Conservation (phyloP, 345 rosid species). For the Boechera stricta region DNA sequence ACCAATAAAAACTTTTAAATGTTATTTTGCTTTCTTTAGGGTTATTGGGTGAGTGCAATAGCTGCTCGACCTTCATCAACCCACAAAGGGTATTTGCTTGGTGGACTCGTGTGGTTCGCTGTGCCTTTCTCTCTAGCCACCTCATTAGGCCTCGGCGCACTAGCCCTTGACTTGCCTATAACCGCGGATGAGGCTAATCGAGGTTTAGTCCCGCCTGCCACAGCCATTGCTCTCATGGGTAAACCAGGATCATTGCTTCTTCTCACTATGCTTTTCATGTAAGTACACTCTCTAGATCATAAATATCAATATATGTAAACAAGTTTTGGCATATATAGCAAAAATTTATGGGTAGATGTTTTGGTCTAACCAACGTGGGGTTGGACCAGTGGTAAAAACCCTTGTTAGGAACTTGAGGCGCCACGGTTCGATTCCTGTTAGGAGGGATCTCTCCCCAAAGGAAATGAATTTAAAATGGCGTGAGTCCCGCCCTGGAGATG, state of each 20-base stretch:
- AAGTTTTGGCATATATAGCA: neutral
- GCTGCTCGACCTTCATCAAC: conserved; percentile 96
- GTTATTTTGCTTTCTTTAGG: conserved; percentile 46
- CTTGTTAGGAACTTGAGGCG: no score
- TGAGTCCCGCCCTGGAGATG: no score
- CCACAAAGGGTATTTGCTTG: conserved; percentile 87
- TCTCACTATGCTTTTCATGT: conserved; percentile 96
- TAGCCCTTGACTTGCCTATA: conserved; percentile 88
- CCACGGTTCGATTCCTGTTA: no score
- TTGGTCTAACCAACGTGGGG: no score
- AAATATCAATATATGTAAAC: neutral
- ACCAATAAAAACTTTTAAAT: neutral
- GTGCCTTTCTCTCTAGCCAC: conserved; percentile 95
- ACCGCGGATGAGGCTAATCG: conserved; percentile 69
- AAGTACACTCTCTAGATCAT: conserved; percentile 43
- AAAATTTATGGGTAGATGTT: neutral
- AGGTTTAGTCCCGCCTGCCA: conserved; percentile 92
- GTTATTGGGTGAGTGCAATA: conserved; percentile 97
- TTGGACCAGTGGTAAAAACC: no score
- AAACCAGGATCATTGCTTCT: conserved; percentile 88
- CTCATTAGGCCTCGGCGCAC: conserved; percentile 91
- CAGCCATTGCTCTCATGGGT: conserved; percentile 96
- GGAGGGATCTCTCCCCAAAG: no score
- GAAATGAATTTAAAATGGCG: no score
- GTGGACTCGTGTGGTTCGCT: conserved; percentile 95